Evolutionary conservation across 148 eudicot species (phyloP), one percentile per base, ranked within the genome.

Genomic region (Cornus controversa): DNA sequence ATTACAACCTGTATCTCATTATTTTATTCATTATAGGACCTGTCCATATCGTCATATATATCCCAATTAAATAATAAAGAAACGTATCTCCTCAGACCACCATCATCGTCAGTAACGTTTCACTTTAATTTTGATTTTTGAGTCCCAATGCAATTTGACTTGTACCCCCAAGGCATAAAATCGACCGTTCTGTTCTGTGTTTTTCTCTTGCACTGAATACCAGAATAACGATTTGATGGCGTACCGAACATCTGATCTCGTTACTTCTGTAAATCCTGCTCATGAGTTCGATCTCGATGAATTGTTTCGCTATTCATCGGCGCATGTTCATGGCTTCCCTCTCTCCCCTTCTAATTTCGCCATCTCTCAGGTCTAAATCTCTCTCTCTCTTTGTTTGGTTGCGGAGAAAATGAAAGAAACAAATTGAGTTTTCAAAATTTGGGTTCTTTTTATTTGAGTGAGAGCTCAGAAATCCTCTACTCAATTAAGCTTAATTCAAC

Each of bases 251-350:
- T 36, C 80, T 27, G 87, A 87, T 8, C 85, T 87, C 1, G 82
- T 82, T 2, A 84, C 66, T 8, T 78, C 66, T 73, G 90, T 82
- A 18, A 75, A 82, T 34, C 81, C 87, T 18, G 83, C 86, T 31
- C 91, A 82, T 71, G 77, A 71, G 40, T 86, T 94, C 77, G 89
- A 94, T 78, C 37, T 77, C 71, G 84, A 81, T 36, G 80, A 93
- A 6, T 76, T 94, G 80, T 71, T 92, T 47, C 79, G 90, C 64
- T 92, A 92, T 76, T 87, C 92, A 50, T 84, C 89, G 18, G 78
- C 87, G 45, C 75, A 91, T 76, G 82, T 94, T 78, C 74, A 82
- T 34, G 97, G 90, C 77, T 94, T 94, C 78, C 97, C 98, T 71
- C 60, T 70, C 15, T 79, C 84, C 11, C 91, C 89, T 31, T 84